Evolutionary conservation across 805 yeast genomes (phyloP).

Genomic region (Scheffersomyces ergatensis): DNA sequence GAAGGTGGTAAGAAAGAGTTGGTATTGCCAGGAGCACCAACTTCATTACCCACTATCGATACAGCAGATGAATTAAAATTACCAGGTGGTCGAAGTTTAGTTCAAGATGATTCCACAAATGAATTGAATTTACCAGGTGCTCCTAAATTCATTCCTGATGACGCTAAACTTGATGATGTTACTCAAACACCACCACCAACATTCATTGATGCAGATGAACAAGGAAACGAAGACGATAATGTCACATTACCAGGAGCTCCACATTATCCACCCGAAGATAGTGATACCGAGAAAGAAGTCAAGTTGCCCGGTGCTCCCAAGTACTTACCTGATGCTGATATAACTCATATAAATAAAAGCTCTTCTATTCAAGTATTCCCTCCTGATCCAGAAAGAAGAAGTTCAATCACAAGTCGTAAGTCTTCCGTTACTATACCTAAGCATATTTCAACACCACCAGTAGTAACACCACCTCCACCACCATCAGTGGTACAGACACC

Average conservation of each 20-base stretch:
- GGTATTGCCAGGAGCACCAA: slow-evolving; percentile 10
- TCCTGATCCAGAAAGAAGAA: slow-evolving; percentile 12
- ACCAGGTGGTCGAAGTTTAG: slow-evolving; percentile 15
- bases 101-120: not conserved
- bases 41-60: not conserved
- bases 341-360: slow-evolving; percentile 32
- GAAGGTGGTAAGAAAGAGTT: not conserved
- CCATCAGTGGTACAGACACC: not conserved
- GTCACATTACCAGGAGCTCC: slow-evolving; percentile 38
- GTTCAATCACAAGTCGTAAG: slow-evolving; percentile 2
- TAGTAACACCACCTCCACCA: not conserved
- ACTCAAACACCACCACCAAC: slow-evolving; percentile 1
- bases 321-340: slow-evolving; percentile 39
- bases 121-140: slow-evolving; percentile 16
- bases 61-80: slow-evolving; percentile 6
- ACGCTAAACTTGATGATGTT: not conserved
- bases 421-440: not conserved
- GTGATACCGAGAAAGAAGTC: slow-evolving; percentile 14
- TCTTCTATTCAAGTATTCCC: slow-evolving; percentile 37
- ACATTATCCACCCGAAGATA: slow-evolving; percentile 27
- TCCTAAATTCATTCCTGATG: slow-evolving; percentile 2
- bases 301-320: slow-evolving; percentile 43
- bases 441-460: not conserved
- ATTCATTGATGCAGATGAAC: slow-evolving; percentile 7
- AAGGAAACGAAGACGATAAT: not conserved